Base-by-base conservation (phyloP, 257 asterid genomes). In the Nemophila menziesii region DNA sequence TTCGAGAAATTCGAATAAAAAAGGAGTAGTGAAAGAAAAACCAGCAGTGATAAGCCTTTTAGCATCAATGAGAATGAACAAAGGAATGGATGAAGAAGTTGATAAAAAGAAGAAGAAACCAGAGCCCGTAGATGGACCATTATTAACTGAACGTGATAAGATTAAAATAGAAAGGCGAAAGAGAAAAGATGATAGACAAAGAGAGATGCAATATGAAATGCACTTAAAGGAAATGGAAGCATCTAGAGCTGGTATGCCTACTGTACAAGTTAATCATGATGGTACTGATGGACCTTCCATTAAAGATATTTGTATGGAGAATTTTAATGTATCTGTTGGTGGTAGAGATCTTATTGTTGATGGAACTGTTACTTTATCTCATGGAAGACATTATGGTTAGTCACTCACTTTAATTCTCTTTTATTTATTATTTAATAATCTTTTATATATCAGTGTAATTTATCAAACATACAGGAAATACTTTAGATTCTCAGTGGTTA, bases 351-450 rank as follows among this genome's bases (percentile, higher is more conserved):
- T 89, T 49, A 89, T 89, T 57, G 79, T 73, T 58, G 96, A 84
- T 68, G 95, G 98, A 37, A 55, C 75, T 46, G 76, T 89, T 51
- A 89, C 98, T 4, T 78, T 89, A 64, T 71, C 98, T 52, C 55
- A 43, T 58, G 98, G 98, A 62, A 79, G 98, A 64, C 98, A 89
- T 68, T 89, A 89, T 45, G 98, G 98, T 89, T 63, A 49, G 96
- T n/a, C n/a, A n/a, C n/a, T n/a, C n/a, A n/a, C n/a, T 71, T n/a
- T n/a, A 47, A 43, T 44, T 44, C 19, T 24, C 57, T 48, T 48
- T 65, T 22, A 42, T 44, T 20, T 51, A 8, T 4, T 26, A 39
- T n/a, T n/a, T n/a, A n/a, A n/a, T n/a, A n/a, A n/a, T n/a, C n/a
- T n/a, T n/a, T n/a, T n/a, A n/a, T n/a, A n/a, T n/a, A n/a, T n/a